Percentiles rank a stretch among this genome's conserved stretches.
These are phyloP conservation scores for Ascochyta clinopodiicola DNA, from an alignment of 2,329 filamentous ascomycete species.

Conservation along the genomic window DNA sequence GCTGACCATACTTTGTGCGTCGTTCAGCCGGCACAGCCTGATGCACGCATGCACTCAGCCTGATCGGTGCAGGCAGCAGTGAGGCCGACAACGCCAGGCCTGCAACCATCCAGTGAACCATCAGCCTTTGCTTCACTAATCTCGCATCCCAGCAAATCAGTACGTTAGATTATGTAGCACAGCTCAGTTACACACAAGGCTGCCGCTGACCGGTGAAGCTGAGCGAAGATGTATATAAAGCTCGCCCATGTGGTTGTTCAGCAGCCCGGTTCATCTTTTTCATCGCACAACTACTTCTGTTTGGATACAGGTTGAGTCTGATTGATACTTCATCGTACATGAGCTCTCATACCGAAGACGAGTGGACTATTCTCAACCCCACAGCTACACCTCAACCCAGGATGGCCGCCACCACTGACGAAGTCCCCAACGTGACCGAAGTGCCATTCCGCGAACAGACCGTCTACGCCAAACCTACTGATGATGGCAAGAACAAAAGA, in stretches of 20 bases:
- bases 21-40: not conserved
- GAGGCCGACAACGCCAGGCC: conserved; percentile 11
- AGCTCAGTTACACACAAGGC: not conserved
- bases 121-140: conserved; percentile 9
- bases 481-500: conserved; percentile 1
- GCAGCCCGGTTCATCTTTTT: not conserved
- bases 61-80: conserved; percentile 4
- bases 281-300: not conserved
- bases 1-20: no score
- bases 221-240: not conserved
- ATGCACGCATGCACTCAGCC: conserved; percentile 4
- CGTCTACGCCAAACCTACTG: not conserved
- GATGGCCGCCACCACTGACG: conserved; percentile 19
- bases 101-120: conserved; percentile 3
- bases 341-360: conserved; percentile 25
- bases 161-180: not conserved
- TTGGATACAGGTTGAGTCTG: not conserved
- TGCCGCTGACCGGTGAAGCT: conserved; percentile 2
- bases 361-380: conserved; percentile 28
- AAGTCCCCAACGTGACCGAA: conserved; percentile 10
- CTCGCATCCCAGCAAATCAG: not conserved
- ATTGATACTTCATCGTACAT: conserved; percentile 17
- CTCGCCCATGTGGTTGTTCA: not conserved
- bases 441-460: not conserved
- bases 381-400: not conserved